Percentiles rank a stretch among this genome's conserved stretches.
phyloP scores from a whole-genome alignment of 1,284 basidiomycete genomes.

The Cutaneotrichosporon curvatum region DNA sequence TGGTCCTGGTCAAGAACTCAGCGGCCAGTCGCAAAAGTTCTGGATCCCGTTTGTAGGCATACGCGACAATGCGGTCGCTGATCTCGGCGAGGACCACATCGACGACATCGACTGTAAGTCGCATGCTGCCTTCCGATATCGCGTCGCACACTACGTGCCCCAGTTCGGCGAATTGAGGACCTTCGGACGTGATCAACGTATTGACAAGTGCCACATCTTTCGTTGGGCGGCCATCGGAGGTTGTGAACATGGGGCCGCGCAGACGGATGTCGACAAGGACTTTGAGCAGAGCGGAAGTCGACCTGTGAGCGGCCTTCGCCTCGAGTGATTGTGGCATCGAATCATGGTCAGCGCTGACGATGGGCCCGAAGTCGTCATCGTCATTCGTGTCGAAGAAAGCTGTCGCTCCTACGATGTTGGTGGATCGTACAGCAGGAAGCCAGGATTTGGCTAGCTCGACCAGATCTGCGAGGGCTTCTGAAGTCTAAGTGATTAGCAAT shows the following conservation, averaged over 20 bases:
- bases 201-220: constrained; percentile 61
- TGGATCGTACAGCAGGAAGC: constrained; percentile 1
- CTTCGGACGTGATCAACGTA: constrained; percentile 53
- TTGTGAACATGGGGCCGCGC: constrained; percentile 51
- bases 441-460: constrained; percentile 18
- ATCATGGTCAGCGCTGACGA: constrained; percentile 48
- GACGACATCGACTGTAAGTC: constrained; percentile 52
- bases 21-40: constrained; percentile 54
- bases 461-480: not conserved
- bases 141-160: constrained; percentile 56
- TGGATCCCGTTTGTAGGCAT: constrained; percentile 57
- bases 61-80: constrained; percentile 53
- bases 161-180: constrained; percentile 55
- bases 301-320: constrained; percentile 26
- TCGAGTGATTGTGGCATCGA: constrained; percentile 32
- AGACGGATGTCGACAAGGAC: constrained; percentile 40
- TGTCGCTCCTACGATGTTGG: not conserved
- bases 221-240: constrained; percentile 53
- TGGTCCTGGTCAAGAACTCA: constrained; percentile 60
- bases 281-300: constrained; percentile 20
- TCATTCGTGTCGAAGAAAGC: constrained; percentile 30
- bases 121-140: constrained; percentile 54
- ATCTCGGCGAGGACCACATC: constrained; percentile 55
- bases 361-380: constrained; percentile 61
- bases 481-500: constrained; percentile 6